phyloP scores from a whole-genome alignment of 768 basidiomycete genomes.

The Psilocybe tampanensis region DNA sequence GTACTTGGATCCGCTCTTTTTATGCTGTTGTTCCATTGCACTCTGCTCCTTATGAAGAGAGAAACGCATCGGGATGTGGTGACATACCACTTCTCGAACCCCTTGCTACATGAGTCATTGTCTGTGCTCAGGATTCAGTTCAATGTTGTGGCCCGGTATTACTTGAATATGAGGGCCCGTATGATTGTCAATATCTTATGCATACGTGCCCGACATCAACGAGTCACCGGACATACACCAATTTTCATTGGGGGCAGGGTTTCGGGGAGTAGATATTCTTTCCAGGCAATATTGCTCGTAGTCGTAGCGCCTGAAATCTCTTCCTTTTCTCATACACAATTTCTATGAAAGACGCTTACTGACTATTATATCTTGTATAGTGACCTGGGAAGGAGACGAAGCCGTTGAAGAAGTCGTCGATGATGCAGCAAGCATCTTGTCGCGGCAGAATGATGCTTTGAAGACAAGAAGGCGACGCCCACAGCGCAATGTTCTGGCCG shows the following conservation, averaged over 20 bases:
- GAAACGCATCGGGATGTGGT: slow-evolving; percentile 10
- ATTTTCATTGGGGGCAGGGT: not conserved
- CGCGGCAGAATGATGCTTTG: slow-evolving; percentile 33
- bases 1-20: slow-evolving; percentile 12
- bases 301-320: slow-evolving; percentile 1
- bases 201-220: slow-evolving; percentile 6
- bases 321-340: no score
- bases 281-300: not conserved
- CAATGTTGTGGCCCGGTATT: slow-evolving; percentile 1
- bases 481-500: slow-evolving; percentile 24
- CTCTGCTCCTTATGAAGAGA: slow-evolving; percentile 15
- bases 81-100: slow-evolving; percentile 10
- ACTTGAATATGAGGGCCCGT: slow-evolving; percentile 2
- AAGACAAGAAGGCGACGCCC: slow-evolving; percentile 24
- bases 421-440: slow-evolving; percentile 24
- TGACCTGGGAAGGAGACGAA: slow-evolving; percentile 73
- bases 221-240: not conserved
- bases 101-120: slow-evolving; percentile 21
- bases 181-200: slow-evolving; percentile 1
- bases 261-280: not conserved
- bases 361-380: slow-evolving; percentile 36
- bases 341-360: slow-evolving; percentile 3
- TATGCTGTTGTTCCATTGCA: slow-evolving; percentile 9
- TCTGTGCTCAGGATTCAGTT: slow-evolving; percentile 9
- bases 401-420: slow-evolving; percentile 50